A percentile compares a stretch with the other conserved stretches of the same genome.
These are phyloP conservation scores for Fusarium newnesense DNA, from an alignment of 2,329 filamentous ascomycete genomes.

Conservation along the genomic window DNA sequence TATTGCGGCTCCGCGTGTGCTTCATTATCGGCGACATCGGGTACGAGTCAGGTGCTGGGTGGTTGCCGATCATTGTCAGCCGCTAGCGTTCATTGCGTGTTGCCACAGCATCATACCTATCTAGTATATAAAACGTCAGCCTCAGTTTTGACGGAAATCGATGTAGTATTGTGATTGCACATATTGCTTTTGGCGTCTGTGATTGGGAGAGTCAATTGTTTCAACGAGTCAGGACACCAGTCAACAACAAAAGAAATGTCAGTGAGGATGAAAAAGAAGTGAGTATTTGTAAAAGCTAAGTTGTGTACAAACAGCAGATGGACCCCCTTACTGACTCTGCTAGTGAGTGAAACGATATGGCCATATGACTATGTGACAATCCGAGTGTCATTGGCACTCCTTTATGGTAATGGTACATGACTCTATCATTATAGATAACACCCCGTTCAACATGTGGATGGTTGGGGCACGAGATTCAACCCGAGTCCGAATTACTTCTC, in stretches of 20 bases:
- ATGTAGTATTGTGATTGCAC: not conserved
- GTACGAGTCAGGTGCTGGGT: slow-evolving; percentile 9
- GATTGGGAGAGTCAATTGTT: not conserved
- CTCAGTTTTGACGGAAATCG: not conserved
- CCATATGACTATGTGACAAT: not conserved
- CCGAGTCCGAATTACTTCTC: not conserved
- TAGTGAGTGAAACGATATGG: not conserved
- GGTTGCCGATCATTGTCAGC: not conserved
- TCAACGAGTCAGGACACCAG: not conserved
- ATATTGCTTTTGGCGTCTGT: not conserved
- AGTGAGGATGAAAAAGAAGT: not conserved
- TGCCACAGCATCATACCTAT: not conserved
- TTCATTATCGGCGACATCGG: no score
- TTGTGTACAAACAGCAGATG: not conserved
- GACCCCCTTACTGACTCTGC: not conserved
- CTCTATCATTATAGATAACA: not conserved
- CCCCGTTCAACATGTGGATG: not conserved
- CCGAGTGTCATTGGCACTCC: not conserved
- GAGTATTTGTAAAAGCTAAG: not conserved
- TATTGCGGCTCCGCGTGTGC: not conserved
- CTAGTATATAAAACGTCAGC: not conserved
- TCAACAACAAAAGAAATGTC: not conserved
- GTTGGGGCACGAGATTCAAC: no score
- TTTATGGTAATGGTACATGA: not conserved
- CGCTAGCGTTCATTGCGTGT: not conserved